Conservation (phyloP, 768 basidiomycete species). For the Hemileccinum rubropunctum region DNA sequence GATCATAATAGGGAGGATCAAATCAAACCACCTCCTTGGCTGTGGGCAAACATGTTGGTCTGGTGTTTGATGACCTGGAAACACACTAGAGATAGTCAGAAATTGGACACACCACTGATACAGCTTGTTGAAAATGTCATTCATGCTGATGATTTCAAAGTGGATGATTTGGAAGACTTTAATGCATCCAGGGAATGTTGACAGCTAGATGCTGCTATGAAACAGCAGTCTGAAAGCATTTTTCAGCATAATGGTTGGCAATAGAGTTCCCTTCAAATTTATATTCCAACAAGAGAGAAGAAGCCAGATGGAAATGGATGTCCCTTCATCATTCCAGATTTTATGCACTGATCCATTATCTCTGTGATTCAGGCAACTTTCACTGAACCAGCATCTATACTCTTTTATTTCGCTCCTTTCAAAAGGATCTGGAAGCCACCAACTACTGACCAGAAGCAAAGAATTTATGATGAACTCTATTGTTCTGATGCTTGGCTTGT, state of each 20-base stretch:
- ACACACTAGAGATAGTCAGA: background rate
- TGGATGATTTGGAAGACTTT: background rate
- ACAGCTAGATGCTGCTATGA: background rate
- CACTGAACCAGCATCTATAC: background rate
- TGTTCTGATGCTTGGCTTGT: constrained; percentile 17
- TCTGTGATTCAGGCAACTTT: constrained; percentile 8
- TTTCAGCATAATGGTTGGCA: background rate
- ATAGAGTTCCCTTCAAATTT: background rate
- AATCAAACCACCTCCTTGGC: background rate
- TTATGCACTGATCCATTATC: constrained; percentile 17
- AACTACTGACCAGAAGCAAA: background rate
- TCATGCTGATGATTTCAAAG: background rate
- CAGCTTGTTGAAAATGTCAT: background rate
- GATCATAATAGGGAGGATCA: background rate
- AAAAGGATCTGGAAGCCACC: constrained; percentile 14
- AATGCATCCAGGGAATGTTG: background rate
- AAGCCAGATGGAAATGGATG: background rate
- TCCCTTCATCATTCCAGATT: background rate
- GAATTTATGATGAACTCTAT: constrained; percentile 23
- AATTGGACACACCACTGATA: background rate
- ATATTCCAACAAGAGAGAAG: background rate
- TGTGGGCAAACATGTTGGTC: constrained; percentile 4
- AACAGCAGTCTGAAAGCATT: background rate
- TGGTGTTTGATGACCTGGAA: constrained; percentile 4
- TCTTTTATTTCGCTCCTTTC: constrained; percentile 23